Evolutionary conservation across 495 filamentous ascomycete genomes (phyloP).

Genomic region (Durotheca rogersii): DNA sequence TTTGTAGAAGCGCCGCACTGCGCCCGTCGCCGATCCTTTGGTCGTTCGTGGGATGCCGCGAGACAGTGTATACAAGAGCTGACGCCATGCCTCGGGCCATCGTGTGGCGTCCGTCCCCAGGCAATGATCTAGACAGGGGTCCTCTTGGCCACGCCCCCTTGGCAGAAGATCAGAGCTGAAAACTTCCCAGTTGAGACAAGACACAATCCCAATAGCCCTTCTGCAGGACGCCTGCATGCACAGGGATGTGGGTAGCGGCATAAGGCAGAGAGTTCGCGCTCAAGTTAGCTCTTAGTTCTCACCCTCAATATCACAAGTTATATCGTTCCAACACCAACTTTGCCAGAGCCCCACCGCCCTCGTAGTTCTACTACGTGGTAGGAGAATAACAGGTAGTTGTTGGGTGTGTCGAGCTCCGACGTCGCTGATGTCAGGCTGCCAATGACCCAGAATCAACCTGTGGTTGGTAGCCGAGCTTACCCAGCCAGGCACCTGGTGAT

Average conservation of each 20-base stretch:
- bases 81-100: neutral
- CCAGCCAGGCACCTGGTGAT: neutral
- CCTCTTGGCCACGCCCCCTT: neutral
- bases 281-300: too few species aligned
- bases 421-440: neutral
- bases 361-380: too few species aligned
- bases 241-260: neutral
- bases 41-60: neutral
- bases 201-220: neutral
- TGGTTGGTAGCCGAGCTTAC: neutral
- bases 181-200: neutral
- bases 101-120: too few species aligned
- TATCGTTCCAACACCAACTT: too few species aligned
- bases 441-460: slow-evolving; percentile 6
- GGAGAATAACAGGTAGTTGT: neutral
- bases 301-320: too few species aligned
- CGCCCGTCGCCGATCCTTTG: neutral
- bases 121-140: neutral
- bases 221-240: neutral
- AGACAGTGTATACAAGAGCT: neutral
- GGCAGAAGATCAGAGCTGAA: too few species aligned
- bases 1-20: neutral
- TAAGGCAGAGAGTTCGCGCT: too few species aligned
- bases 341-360: too few species aligned
- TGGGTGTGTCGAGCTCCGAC: neutral